These are phyloP conservation scores for Vitis hybrid DNA, from an alignment of 177 flowering plant species.

Conservation along the genomic window DNA sequence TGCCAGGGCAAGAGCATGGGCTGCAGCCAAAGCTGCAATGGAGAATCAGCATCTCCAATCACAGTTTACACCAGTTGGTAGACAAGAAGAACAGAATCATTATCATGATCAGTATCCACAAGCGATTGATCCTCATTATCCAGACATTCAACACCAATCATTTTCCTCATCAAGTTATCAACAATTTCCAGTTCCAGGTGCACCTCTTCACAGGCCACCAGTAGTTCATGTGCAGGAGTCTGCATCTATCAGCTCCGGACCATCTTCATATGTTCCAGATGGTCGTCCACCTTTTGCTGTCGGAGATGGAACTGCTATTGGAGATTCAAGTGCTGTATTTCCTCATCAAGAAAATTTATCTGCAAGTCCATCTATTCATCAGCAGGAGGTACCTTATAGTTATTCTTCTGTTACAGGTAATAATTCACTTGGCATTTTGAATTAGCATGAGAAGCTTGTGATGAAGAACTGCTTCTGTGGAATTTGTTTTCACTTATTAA, in stretches of 20 bases:
- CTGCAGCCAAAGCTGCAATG: slow-evolving; percentile 64
- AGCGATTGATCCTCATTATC: slow-evolving; percentile 43
- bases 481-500: slow-evolving; percentile 7
- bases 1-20: slow-evolving; percentile 95
- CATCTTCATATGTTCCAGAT: slow-evolving; percentile 51
- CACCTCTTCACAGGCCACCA: slow-evolving; percentile 31
- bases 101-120: slow-evolving; percentile 56
- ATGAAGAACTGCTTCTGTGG: slow-evolving; percentile 31
- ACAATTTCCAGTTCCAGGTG: slow-evolving; percentile 38
- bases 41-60: slow-evolving; percentile 59
- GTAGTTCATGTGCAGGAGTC: slow-evolving; percentile 37
- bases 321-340: slow-evolving; percentile 38
- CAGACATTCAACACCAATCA: slow-evolving; percentile 44
- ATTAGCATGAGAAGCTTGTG: slow-evolving; percentile 50
- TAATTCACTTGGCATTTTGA: slow-evolving; percentile 41
- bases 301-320: slow-evolving; percentile 50
- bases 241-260: slow-evolving; percentile 36
- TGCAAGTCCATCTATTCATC: slow-evolving; percentile 60
- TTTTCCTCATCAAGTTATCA: slow-evolving; percentile 48
- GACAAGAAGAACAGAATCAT: slow-evolving; percentile 57
- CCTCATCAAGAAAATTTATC: slow-evolving; percentile 44
- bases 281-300: slow-evolving; percentile 30
- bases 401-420: slow-evolving; percentile 99
- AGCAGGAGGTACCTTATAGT: slow-evolving; percentile 99
- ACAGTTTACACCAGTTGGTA: slow-evolving; percentile 38